Evolutionary conservation across 345 rosid species (phyloP).

Genomic region (Excoecaria cochinchinensis): DNA sequence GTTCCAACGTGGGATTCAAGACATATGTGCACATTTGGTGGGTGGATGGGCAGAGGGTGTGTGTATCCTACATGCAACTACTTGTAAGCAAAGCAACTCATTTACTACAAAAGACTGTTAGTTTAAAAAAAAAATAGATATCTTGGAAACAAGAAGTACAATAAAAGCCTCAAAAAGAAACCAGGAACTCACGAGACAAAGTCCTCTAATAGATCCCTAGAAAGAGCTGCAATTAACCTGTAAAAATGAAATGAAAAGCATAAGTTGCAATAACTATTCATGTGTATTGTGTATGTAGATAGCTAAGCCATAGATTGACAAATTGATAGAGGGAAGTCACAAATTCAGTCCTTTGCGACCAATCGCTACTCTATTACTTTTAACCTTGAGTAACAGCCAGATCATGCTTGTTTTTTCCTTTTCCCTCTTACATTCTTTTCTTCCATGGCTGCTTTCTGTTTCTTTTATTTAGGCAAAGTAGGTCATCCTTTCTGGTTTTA

Average conservation of each 20-base stretch:
- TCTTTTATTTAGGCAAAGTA: not conserved
- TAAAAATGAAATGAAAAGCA: conserved; percentile 3
- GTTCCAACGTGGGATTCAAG: no score
- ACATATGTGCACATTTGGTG: no score
- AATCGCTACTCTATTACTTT: not conserved
- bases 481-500: not conserved
- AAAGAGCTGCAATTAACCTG: conserved; percentile 84
- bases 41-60: no score
- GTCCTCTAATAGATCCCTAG: conserved; percentile 81
- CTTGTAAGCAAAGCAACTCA: not conserved
- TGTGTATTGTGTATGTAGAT: no score
- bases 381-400: not conserved
- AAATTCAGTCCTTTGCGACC: not conserved
- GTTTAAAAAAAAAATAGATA: not conserved
- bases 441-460: not conserved
- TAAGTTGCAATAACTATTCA: not conserved
- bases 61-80: no score
- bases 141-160: not conserved
- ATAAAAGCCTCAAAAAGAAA: not conserved
- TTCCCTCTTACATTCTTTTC: not conserved
- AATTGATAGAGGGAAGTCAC: not conserved
- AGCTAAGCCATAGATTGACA: no score
- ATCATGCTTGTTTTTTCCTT: not conserved
- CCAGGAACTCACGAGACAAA: conserved; percentile 60
- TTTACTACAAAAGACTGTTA: not conserved